These are phyloP conservation scores for Xerocomellus amylosporus DNA, from an alignment of 768 basidiomycete species.

Conservation along the genomic window DNA sequence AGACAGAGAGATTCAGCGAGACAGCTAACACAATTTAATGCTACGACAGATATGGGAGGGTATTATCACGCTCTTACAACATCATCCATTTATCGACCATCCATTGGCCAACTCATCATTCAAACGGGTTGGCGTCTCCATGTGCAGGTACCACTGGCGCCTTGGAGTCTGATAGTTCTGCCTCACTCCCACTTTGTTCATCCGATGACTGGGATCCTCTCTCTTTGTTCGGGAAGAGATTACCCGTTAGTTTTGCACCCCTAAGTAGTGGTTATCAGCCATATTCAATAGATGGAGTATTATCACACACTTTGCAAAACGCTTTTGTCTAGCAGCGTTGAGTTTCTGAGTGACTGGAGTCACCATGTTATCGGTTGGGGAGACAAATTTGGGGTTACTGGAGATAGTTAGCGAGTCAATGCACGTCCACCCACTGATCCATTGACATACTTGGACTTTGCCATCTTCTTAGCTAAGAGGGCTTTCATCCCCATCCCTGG, in stretches of 20 bases:
- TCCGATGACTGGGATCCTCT: slow-evolving; percentile 31
- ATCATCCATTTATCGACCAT: slow-evolving; percentile 4
- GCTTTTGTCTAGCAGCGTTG: slow-evolving; percentile 87
- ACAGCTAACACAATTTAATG: slow-evolving; percentile 23
- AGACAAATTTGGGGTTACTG: slow-evolving; percentile 86
- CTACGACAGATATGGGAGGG: slow-evolving; percentile 24
- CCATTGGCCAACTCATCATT: slow-evolving; percentile 6
- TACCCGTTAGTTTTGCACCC: slow-evolving; percentile 56
- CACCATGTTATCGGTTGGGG: slow-evolving; percentile 94
- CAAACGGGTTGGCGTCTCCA: slow-evolving; percentile 76
- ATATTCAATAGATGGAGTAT: slow-evolving; percentile 2
- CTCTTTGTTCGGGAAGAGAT: slow-evolving; percentile 49
- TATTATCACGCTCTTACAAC: slow-evolving; percentile 30
- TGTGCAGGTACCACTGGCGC: slow-evolving; percentile 32
- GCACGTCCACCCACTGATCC: background rate
- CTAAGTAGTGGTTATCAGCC: slow-evolving; percentile 32
- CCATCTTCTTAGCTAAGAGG: slow-evolving; percentile 89
- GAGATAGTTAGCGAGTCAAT: slow-evolving; percentile 6
- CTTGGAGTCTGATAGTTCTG: slow-evolving; percentile 36
- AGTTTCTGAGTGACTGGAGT: slow-evolving; percentile 93
- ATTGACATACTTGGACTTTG: slow-evolving; percentile 73
- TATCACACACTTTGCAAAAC: slow-evolving; percentile 76
- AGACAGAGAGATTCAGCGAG: slow-evolving; percentile 30
- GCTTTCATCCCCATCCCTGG: slow-evolving; percentile 87
- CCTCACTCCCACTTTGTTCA: slow-evolving; percentile 39